A percentile compares a stretch with the other conserved stretches of the same genome.
phyloP scores from a whole-genome alignment of 2,329 filamentous ascomycete species.

The Escovopsis sp. region DNA sequence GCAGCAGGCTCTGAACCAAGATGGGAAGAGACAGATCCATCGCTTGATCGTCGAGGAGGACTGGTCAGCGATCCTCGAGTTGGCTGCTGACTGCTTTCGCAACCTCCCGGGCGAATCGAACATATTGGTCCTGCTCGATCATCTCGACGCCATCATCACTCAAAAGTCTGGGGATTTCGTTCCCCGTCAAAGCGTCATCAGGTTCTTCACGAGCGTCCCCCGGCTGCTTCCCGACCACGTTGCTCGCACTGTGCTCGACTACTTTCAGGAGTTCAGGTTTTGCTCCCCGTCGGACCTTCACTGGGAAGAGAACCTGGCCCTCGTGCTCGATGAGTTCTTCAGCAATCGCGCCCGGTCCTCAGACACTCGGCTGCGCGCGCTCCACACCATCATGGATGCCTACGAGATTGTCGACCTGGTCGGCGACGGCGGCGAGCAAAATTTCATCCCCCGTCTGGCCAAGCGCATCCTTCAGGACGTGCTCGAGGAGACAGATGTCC shows the following conservation, averaged over 20 bases:
- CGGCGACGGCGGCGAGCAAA: conserved; percentile 42
- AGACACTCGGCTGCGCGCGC: conserved; percentile 45
- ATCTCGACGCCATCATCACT: conserved; percentile 33
- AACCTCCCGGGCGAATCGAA: conserved; percentile 13
- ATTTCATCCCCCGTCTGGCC: conserved; percentile 43
- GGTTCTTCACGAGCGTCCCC: conserved; percentile 50
- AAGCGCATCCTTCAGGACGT: conserved; percentile 47
- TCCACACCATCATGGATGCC: conserved; percentile 45
- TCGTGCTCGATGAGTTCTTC: conserved; percentile 50
- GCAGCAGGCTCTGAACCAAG: conserved; percentile 31
- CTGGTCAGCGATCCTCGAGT: conserved; percentile 46
- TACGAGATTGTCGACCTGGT: conserved; percentile 45
- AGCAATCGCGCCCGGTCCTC: conserved; percentile 45
- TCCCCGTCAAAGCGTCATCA: conserved; percentile 51
- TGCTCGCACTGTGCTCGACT: conserved; percentile 48
- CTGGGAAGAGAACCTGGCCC: conserved; percentile 50
- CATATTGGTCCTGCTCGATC: conserved; percentile 25
- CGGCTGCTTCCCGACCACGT: conserved; percentile 49
- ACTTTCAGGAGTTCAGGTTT: conserved; percentile 53
- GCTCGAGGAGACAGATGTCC: conserved; percentile 46
- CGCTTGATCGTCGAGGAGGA: conserved; percentile 48
- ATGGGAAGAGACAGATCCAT: conserved; percentile 36
- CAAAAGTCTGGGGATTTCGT: conserved; percentile 38
- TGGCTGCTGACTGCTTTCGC: conserved; percentile 41
- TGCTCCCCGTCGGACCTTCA: conserved; percentile 56